A percentile compares a stretch with the other conserved stretches of the same genome.
phyloP scores from a whole-genome alignment of 345 rosid genomes.

The Litchi chinensis region DNA sequence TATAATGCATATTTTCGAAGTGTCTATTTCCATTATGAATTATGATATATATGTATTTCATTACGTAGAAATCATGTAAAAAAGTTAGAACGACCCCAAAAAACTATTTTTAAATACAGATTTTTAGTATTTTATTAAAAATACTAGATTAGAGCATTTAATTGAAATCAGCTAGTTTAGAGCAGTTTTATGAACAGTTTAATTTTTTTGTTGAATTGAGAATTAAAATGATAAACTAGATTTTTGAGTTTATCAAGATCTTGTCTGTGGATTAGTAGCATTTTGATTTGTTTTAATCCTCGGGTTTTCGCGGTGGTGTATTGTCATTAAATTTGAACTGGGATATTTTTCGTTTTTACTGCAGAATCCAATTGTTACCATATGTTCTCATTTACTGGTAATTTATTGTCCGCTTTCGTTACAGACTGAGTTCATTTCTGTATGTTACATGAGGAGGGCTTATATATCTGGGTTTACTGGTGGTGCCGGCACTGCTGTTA shows the following conservation, averaged over 20 bases:
- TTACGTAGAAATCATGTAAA: no score
- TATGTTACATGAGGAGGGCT: slow-evolving; percentile 82
- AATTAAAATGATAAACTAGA: background rate
- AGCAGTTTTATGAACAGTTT: background rate
- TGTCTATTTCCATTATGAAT: no score
- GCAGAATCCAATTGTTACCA: background rate
- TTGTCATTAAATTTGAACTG: background rate
- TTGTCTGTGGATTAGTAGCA: background rate
- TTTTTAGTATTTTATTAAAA: no score
- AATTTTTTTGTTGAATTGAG: background rate
- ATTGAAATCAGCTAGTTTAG: background rate
- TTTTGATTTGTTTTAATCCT: background rate
- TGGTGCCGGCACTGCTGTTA: slow-evolving; percentile 90
- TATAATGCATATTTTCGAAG: no score
- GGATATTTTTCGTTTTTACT: background rate
- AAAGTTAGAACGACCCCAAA: no score
- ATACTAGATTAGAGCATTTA: background rate
- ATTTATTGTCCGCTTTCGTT: slow-evolving; percentile 19
- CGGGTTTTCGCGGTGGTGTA: background rate
- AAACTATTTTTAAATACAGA: no score
- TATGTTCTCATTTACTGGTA: slow-evolving; percentile 1
- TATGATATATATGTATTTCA: no score
- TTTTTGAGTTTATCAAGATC: no score
- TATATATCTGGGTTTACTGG: slow-evolving; percentile 89
- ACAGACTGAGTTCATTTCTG: slow-evolving; percentile 97